phyloP scores from a whole-genome alignment of 2,329 filamentous ascomycete species.

The Cercospora sp. region DNA sequence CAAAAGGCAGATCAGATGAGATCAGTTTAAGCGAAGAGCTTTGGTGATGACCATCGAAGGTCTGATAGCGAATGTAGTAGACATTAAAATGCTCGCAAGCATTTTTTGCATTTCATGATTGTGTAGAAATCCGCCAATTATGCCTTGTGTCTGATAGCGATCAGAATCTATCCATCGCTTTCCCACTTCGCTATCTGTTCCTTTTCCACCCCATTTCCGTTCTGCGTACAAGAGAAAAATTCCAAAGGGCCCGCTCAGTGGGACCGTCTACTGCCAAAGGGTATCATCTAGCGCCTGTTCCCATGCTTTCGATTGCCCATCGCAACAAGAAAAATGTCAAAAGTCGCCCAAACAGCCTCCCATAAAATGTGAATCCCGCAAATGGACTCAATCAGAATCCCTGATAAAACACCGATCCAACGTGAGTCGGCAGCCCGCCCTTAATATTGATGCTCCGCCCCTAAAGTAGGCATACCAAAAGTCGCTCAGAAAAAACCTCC shows the following conservation, averaged over 20 bases:
- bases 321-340: conserved; percentile 3
- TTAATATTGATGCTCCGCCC: conserved; percentile 15
- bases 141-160: neutral
- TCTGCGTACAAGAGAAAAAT: neutral
- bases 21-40: neutral
- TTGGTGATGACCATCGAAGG: neutral
- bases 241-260: conserved; percentile 16
- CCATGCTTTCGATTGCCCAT: conserved; percentile 21
- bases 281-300: conserved; percentile 34
- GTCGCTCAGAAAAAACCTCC: conserved; percentile 28
- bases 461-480: conserved; percentile 19
- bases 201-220: neutral
- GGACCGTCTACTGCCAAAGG: conserved; percentile 24
- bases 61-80: neutral
- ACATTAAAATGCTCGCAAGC: neutral
- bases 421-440: conserved; percentile 15
- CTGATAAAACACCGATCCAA: conserved; percentile 15
- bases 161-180: neutral
- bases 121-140: neutral
- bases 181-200: neutral
- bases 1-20: neutral
- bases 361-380: neutral
- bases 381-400: conserved; percentile 1
- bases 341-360: conserved; percentile 26
- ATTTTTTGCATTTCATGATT: neutral